Evolutionary conservation across 371 early-diverging fungal species (phyloP), one percentile per base, ranked within the genome.

Genomic region (Lichtheimia ramosa): DNA sequence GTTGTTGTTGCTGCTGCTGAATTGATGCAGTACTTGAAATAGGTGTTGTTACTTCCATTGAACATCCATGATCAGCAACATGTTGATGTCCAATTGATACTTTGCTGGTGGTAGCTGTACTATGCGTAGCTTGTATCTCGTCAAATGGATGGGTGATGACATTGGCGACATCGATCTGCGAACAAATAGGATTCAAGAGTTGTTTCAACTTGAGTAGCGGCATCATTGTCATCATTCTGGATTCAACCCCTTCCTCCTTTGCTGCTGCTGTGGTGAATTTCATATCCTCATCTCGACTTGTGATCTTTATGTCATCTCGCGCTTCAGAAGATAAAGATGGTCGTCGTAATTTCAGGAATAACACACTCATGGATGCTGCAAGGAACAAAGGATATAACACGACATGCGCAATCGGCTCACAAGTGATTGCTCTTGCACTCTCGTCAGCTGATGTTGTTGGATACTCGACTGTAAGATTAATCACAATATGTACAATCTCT

Each of bases 401-500:
- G 8, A 48, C 40, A 49, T 54, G 61, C 1, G 51, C 55, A 49
- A 54, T 55, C 2, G 55, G 50, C 2, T 54, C 48, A 8, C 25
- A 50, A 18, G 25, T 41, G 6, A 20, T 34, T 28, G 27, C 3
- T 28, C 20, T 15, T 15, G 16, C 41, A 5, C 16, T 40, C 0
- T 27, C 20, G 6, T 55, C 23, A 18, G 23, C 25, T 15, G 54
- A 43, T 24, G 55, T 61, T 54, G 16, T 61, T 15, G 20, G 34
- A 34, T 34, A 34, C 10, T 61, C 43, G 18, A 63, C 21, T 0
- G 53, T 55, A 3, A 58, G 58, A 3, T 54, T 34, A 48, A 61
- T 52, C n/a, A 61, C 53, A 20, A 57, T 41, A 50, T 61, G 62
- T 13, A 66, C 61, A 49, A 61, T 61, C 12, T 61, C 61, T 16